Evolutionary conservation across 805 yeast genomes (phyloP), one percentile per base, ranked within the genome.

Genomic region (Nakazawaea ernobii): DNA sequence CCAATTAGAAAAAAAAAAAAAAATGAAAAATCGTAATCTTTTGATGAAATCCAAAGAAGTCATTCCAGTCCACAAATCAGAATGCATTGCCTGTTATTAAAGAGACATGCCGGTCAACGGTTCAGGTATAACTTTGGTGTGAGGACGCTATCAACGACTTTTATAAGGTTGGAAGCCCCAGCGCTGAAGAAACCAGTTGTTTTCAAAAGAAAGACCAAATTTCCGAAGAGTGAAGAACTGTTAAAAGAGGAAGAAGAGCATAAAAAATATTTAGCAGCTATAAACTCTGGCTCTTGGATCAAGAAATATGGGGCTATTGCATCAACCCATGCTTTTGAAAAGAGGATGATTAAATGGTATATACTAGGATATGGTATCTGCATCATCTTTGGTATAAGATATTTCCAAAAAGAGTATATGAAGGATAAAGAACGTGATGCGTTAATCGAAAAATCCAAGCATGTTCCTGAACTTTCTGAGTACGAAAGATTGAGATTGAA

Each of bases 401-500:
- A 82, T 60, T 82, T 85, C 80, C 71, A 79, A 55, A 85, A 84
- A 56, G 61, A 84, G 43, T 85, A 77, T 60, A 65, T 70, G 39
- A 81, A 81, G 62, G 92, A 86, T 52, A 69, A 76, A 49, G 88
- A 84, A 57, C 65, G 80, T 49, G 66, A 62, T 43, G 62, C 59
- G 15, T 49, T 66, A 43, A 44, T 61, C 14, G 56, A 60, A 38
- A 45, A 45, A 20, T 24, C 40, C 11, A 52, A 55, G 35, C 52
- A 63, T 42, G 74, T 73, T 3, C 62, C 59, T 2, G 54, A 61
- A 8, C 65, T 78, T 24, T 74, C 76, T 40, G 91, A 86, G 55
- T 86, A 82, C 60, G 88, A 86, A 55, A 67, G 64, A 39, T 62
- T 86, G 46, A 73, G 84, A 58, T 63, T 83, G 51, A 80, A 84